Evolutionary conservation across 2,329 filamentous ascomycete genomes (phyloP).

Genomic region (Pleomassaria siparia): DNA sequence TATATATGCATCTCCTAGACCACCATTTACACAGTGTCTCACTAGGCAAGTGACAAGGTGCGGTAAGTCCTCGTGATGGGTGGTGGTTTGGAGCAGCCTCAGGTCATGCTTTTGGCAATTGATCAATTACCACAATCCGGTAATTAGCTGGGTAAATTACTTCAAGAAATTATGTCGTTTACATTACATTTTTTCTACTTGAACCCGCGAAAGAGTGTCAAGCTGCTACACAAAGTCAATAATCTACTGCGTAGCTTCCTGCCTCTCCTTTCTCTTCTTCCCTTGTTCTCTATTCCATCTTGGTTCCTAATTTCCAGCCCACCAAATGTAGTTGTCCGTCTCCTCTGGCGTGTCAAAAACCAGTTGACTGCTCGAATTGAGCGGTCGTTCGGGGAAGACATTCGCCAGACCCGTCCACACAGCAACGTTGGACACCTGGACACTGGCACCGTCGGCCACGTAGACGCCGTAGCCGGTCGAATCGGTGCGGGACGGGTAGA

Average conservation of each 20-base stretch:
- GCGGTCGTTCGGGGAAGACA: constrained; percentile 46
- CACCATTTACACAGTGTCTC: too few species aligned
- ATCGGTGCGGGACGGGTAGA: constrained; percentile 49
- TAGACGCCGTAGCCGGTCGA: constrained; percentile 49
- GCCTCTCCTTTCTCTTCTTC: neutral
- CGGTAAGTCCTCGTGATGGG: too few species aligned
- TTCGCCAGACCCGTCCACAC: constrained; percentile 45
- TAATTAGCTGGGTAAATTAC: too few species aligned
- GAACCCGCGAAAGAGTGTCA: too few species aligned
- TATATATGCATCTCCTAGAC: too few species aligned
- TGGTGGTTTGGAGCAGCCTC: too few species aligned
- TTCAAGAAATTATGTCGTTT: too few species aligned
- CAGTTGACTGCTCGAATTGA: constrained; percentile 44
- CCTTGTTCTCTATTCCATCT: neutral
- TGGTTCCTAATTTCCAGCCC: constrained; percentile 42
- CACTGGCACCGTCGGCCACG: constrained; percentile 40
- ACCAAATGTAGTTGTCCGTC: constrained; percentile 51
- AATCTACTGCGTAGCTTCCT: neutral
- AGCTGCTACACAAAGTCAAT: too few species aligned
- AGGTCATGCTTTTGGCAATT: too few species aligned
- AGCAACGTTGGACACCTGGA: constrained; percentile 38
- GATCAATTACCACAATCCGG: too few species aligned
- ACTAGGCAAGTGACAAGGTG: too few species aligned
- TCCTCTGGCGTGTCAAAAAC: constrained; percentile 47
- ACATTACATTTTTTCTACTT: too few species aligned